phyloP scores from a whole-genome alignment of 352 stramenopile genomes.

The Phytophthora ramorum region DNA sequence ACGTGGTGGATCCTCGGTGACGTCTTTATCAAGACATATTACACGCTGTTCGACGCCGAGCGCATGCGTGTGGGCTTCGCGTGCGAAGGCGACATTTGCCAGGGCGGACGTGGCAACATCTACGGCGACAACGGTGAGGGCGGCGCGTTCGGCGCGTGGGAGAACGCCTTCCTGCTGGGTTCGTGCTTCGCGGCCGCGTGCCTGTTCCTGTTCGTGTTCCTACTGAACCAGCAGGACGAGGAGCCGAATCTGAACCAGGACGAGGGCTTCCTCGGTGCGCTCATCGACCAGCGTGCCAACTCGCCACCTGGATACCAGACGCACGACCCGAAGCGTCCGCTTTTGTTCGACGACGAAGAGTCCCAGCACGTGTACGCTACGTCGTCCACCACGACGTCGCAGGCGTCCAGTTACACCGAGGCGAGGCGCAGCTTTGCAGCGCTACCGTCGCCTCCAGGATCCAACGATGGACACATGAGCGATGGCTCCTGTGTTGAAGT shows the following conservation, averaged over 20 bases:
- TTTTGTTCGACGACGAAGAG: constrained; percentile 55
- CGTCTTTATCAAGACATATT: constrained; percentile 93
- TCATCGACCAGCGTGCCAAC: constrained; percentile 37
- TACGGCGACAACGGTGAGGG: constrained; percentile 56
- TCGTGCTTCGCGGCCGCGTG: constrained; percentile 75
- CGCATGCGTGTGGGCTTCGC: constrained; percentile 90
- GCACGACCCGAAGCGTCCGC: constrained; percentile 71
- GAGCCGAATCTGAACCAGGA: constrained; percentile 33
- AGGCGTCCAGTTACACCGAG: constrained; percentile 64
- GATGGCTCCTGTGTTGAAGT: constrained; percentile 39
- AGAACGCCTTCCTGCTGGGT: constrained; percentile 73
- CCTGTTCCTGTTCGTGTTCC: constrained; percentile 86
- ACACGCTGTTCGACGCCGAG: constrained; percentile 91
- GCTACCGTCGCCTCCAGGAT: constrained; percentile 45
- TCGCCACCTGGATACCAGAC: constrained; percentile 25
- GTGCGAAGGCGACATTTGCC: constrained; percentile 81
- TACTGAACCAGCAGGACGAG: constrained; percentile 82
- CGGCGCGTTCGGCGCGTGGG: constrained; percentile 52
- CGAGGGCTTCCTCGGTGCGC: constrained; percentile 32
- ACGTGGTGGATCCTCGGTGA: constrained; percentile 91
- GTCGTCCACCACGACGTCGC: constrained; percentile 28
- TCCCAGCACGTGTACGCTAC: constrained; percentile 29
- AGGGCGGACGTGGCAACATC: constrained; percentile 72
- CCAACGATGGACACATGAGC: constrained; percentile 21
- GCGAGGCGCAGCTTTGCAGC: constrained; percentile 55